Conservation (phyloP, 495 filamentous ascomycete species). For the Aspergillus haitiensis region DNA sequence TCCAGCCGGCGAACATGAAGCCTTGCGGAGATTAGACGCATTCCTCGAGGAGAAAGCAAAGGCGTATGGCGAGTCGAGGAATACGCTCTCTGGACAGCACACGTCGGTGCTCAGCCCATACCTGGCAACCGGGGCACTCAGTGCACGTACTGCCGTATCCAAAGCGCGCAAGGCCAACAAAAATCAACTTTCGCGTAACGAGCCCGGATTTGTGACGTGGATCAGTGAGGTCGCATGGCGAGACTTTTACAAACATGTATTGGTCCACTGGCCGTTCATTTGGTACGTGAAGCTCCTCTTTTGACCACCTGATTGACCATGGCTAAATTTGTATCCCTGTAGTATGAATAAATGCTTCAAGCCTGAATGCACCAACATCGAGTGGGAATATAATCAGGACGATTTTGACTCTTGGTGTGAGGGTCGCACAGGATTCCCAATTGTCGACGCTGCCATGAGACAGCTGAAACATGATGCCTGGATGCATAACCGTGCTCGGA, state of each 20-base stretch:
- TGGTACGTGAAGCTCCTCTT: conserved; percentile 53
- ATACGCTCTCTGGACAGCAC: conserved; percentile 57
- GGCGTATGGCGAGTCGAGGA: conserved; percentile 61
- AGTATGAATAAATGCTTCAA: conserved; percentile 97
- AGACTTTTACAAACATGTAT: conserved; percentile 89
- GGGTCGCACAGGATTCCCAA: conserved; percentile 79
- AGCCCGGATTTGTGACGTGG: conserved; percentile 69
- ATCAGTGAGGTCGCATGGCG: conserved; percentile 89
- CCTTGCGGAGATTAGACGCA: conserved; percentile 60
- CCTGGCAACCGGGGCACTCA: conserved; percentile 73
- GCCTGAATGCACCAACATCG: conserved; percentile 76
- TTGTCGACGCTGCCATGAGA: conserved; percentile 92
- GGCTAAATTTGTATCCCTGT: conserved; percentile 4
- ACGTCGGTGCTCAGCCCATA: conserved; percentile 81
- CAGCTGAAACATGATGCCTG: conserved; percentile 69
- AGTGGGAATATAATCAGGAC: conserved; percentile 72
- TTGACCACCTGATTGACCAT: not conserved
- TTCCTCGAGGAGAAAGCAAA: conserved; percentile 67
- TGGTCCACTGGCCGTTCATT: conserved; percentile 84
- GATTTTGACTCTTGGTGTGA: conserved; percentile 73
- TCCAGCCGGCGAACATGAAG: conserved; percentile 81
- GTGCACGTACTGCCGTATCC: conserved; percentile 70
- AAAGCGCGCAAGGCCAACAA: conserved; percentile 68
- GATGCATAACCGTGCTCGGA: conserved; percentile 90
- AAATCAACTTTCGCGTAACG: conserved; percentile 67